Base-by-base conservation (phyloP, 78 protist species). In the Polysphondylium violaceum region DNA sequence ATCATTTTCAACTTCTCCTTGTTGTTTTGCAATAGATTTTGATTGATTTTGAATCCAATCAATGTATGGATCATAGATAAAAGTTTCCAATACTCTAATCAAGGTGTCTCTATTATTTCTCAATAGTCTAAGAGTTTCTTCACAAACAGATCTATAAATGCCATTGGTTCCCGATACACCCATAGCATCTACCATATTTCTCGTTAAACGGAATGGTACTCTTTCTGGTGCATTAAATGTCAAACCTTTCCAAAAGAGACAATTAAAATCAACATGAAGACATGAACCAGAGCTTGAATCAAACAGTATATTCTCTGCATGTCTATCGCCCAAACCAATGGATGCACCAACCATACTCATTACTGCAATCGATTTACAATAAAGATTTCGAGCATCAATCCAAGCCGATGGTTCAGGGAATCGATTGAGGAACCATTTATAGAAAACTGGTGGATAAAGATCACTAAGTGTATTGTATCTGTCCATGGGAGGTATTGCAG, bases 201-300 rank as follows among this genome's bases (percentile, higher is more conserved):
- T 95, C 14, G 99, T 98, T 41, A 98, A 87, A 14, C 99, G 88
- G 95, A 97, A 98, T 27, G 99, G 99, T 14, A 98, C 99, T 4
- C 65, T 27, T 71, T 97, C 99, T 6, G 97, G 96, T 25, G 76
- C 77, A 0, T 6, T n/a, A 59, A 97, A 78, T 17, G 92, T 56
- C 67, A 47, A 43, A n/a, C 98, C 99, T 74, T 95, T 95, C 87
- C 91, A 74, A 88, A 98, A 98, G 38, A 98, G 40, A 59, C 97
- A 94, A 74, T 97, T 96, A 76, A 97, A 95, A 74, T 98, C 99
- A 21, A 98, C 97, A 74, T 98, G 99, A 27, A 96, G 85, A 12
- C 64, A 43, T 25, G 86, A 98, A 38, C 99, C 99, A 16, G 65
- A 94, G 4, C 0, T 41, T 3, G 74, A 8, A 60, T 97, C 97